A percentile compares a stretch with the other conserved stretches of the same genome.
Conservation (phyloP, 805 yeast genomes). For the Candida gorgasii region DNA sequence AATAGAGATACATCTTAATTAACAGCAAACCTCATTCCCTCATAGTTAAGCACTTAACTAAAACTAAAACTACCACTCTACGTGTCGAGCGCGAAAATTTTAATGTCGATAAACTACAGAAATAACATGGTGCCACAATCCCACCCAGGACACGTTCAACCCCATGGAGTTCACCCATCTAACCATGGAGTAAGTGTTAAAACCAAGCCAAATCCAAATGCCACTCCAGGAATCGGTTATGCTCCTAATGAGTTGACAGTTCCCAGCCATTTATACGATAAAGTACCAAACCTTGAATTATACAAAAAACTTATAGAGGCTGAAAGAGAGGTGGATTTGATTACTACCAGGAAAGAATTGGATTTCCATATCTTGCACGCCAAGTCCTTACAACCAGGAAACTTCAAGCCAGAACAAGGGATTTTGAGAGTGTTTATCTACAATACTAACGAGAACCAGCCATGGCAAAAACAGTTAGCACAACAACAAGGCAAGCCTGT, state of each 20-base stretch:
- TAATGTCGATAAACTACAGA: conserved; percentile 5
- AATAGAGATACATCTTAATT: no score
- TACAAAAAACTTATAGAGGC: conserved; percentile 74
- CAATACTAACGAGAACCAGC: conserved; percentile 81
- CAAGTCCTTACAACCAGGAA: conserved; percentile 40
- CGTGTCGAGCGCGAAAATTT: conserved; percentile 1
- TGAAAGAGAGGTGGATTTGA: conserved; percentile 80
- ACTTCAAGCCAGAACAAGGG: conserved; percentile 49
- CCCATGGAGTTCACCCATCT: no score
- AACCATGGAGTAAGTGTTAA: conserved; percentile 10
- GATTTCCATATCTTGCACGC: conserved; percentile 73
- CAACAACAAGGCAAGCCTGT: conserved; percentile 23
- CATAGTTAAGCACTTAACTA: no score
- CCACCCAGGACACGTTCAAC: conserved; percentile 4
- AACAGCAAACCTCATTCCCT: no score
- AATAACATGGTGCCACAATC: conserved; percentile 2
- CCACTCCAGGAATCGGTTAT: conserved; percentile 41
- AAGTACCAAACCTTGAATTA: conserved; percentile 68
- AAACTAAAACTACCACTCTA: no score
- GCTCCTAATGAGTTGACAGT: conserved; percentile 44
- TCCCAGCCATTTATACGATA: conserved; percentile 36
- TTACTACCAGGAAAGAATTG: conserved; percentile 77
- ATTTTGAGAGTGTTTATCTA: conserved; percentile 78
- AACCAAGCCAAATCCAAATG: conserved; percentile 31
- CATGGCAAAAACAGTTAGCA: conserved; percentile 59